A percentile compares a stretch with the other conserved stretches of the same genome.
Evolutionary conservation across 2,329 filamentous ascomycete genomes (phyloP).

Genomic region (Aureobasidium sp.): DNA sequence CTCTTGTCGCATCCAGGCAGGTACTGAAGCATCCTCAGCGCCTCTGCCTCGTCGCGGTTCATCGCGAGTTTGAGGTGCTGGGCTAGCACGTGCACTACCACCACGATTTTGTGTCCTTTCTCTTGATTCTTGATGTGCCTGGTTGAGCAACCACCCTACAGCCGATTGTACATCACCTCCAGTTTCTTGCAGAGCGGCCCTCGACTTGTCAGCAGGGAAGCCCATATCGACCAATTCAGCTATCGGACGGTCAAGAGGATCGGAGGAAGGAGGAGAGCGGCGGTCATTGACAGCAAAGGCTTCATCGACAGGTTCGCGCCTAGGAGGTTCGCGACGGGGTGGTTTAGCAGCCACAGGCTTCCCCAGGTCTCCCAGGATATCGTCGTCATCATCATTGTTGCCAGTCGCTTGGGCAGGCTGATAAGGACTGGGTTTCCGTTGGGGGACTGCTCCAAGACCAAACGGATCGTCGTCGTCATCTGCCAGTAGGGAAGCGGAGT

Average conservation of each 20-base stretch:
- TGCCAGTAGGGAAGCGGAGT: constrained; percentile 23
- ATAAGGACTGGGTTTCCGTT: constrained; percentile 19
- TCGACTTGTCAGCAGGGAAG: constrained; percentile 79
- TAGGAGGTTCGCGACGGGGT: constrained; percentile 17
- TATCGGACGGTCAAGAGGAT: constrained; percentile 68
- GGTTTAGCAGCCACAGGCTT: constrained; percentile 49
- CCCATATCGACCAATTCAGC: constrained; percentile 93
- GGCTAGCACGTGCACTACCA: constrained; percentile 16
- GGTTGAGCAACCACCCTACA: constrained; percentile 81
- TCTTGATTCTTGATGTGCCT: constrained; percentile 78
- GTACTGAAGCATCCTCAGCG: constrained; percentile 32
- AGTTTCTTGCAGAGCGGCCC: constrained; percentile 70
- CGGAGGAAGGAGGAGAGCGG: constrained; percentile 19
- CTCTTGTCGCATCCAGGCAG: constrained; percentile 59
- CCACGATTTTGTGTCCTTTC: constrained; percentile 49
- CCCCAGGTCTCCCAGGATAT: constrained; percentile 55
- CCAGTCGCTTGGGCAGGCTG: constrained; percentile 17
- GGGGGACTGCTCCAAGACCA: constrained; percentile 51
- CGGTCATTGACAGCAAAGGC: constrained; percentile 12
- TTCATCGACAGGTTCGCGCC: constrained; percentile 19
- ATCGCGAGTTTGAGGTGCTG: constrained; percentile 6
- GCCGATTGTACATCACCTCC: constrained; percentile 79
- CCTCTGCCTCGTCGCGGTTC: constrained; percentile 9
- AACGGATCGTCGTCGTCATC: constrained; percentile 80
- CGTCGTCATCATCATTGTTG: constrained; percentile 47